Evolutionary conservation across 2,329 filamentous ascomycete species (phyloP), one percentile per base, ranked within the genome.

Genomic region (Apiospora pterosperma): DNA sequence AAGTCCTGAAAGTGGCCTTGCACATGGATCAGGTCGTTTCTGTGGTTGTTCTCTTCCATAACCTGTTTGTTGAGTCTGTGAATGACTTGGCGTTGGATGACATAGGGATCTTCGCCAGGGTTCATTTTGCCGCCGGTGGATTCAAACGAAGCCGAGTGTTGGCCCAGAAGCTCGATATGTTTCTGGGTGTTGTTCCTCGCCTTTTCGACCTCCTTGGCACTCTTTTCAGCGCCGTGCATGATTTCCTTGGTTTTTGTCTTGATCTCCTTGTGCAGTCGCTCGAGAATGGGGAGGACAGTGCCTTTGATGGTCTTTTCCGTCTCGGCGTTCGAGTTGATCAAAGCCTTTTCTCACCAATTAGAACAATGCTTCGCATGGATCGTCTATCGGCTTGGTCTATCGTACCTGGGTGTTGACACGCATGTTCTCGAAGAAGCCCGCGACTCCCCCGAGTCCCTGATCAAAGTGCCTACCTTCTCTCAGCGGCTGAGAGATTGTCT

Each of bases 231-330:
- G 10, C 95, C 94, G 67, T 88, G 85, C 52, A 87, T 85, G 61
- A 99, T 85, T 79, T 97, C 94, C 83, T 98, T 98, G 68, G 88
- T 85, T 83, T 98, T 98, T 81, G 91, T 89, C 85, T 98, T 99
- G 83, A 99, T 96, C 77, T 98, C 96, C 76, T 92, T 90, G 81
- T 98, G 94, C 60, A 99, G 84, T 62, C 93, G 91, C 72, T 96
- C 92, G 74, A 99, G 90, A 68, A 95, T 90, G 41, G 95, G 96
- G 23, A 97, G 84, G 36, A 98, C 91, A 16, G 90, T 89, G 66
- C 89, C 90, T 79, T 95, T 97, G 70, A 99, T 85, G 71, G 89
- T 92, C 83, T 96, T 96, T 72, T 96, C 93, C 6, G 94, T 97
- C 77, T 98, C 95, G 71, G 90, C 81, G 77, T 97, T 95, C 74